Base-by-base conservation (phyloP, 371 early-diverging fungal genomes). In the Actinomortierella wolfii region DNA sequence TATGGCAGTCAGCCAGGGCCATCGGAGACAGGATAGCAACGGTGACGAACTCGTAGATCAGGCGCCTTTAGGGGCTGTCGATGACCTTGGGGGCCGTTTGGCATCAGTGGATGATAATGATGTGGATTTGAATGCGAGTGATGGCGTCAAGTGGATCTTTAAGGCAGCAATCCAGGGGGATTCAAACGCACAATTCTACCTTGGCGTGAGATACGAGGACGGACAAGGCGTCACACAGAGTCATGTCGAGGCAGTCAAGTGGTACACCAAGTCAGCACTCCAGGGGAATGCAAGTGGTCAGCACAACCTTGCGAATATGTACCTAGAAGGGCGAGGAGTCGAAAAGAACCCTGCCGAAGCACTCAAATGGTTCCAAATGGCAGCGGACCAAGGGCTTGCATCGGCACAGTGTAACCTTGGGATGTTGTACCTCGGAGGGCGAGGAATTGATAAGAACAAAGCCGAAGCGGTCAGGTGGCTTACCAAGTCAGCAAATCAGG, bases 361-460 rank as follows among this genome's bases (percentile, higher is more conserved):
- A 18, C 76, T 90, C 57, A 76, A 82, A 52, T 90, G 87, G 87
- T 91, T 89, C 64, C 57, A 68, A 26, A 77, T 79, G 17, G 84
- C 89, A 3, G 89, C 91, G 0, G 77, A 79, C 25, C 80, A 81
- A 45, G 81, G 80, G 20, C 82, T 85, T 47, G 75, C 85, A 0
- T 90, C 88, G 1, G 86, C 91, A 11, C 88, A 89, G 59, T 90
- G 89, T 76, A 92, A 92, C 76, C 75, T 93, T 51, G 94, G 89
- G 7, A 86, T 90, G 68, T 89, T 90, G 59, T 92, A 91, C 69
- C 91, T 92, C 66, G 86, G 88, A 52, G 95, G 94, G 15, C 64
- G 86, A 34, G 92, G 92, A 4, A 83, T 86, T 2, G 80, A 81
- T 43, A 79, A 81, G 65, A 76, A 86, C 60, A 59, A 84, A 1